Evolutionary conservation across 768 basidiomycete genomes (phyloP).

Genomic region (Trametes elegans): DNA sequence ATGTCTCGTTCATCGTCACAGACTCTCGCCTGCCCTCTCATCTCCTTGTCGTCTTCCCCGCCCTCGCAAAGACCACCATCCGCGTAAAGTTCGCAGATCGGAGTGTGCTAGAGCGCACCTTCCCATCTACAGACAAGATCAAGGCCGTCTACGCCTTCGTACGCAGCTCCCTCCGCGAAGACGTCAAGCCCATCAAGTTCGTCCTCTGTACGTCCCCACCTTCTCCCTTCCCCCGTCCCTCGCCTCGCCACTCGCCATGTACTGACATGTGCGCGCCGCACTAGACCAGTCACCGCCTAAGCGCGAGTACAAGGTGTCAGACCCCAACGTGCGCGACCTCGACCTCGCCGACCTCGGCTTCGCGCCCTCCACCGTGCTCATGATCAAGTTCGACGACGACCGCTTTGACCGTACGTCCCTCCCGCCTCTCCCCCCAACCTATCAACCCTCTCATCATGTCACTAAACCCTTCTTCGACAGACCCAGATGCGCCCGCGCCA

Average conservation of each 20-base stretch:
- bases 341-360: conserved; percentile 68
- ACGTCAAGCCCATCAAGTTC: conserved; percentile 78
- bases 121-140: conserved; percentile 79
- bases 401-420: conserved; percentile 57
- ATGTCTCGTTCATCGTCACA: conserved; percentile 19
- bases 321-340: conserved; percentile 66
- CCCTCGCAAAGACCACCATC: conserved; percentile 64
- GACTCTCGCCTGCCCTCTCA: not conserved
- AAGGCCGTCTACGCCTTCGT: conserved; percentile 85
- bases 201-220: conserved; percentile 63
- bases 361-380: conserved; percentile 76
- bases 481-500: conserved; percentile 57
- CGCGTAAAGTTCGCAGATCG: conserved; percentile 80
- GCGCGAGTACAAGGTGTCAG: conserved; percentile 80
- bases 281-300: conserved; percentile 81
- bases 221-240: not conserved
- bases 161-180: conserved; percentile 64
- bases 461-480: conserved; percentile 38
- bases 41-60: not conserved
- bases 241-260: not conserved
- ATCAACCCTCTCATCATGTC: not conserved
- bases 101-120: conserved; percentile 75
- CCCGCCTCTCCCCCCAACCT: not conserved
- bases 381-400: conserved; percentile 74
- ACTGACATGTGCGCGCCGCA: not conserved